Evolutionary conservation across 176 grass and related monocot genomes (phyloP).

Genomic region (Ensete glaucum): DNA sequence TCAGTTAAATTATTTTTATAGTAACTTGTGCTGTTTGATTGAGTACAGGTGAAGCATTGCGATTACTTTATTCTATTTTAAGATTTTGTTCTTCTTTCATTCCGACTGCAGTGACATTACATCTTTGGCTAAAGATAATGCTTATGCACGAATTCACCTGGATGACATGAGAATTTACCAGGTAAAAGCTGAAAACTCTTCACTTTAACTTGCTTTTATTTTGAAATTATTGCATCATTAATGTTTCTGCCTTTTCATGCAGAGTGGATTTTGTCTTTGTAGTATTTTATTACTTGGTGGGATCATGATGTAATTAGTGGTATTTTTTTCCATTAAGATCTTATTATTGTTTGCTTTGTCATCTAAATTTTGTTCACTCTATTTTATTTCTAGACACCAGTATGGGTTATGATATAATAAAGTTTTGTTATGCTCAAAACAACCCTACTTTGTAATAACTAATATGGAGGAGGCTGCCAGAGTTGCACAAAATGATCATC

Average conservation of each 20-base stretch:
- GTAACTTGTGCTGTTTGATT: not conserved
- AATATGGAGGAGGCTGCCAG: not conserved
- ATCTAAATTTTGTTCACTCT: not conserved
- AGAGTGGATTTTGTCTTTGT: not conserved
- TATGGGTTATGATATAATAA: not conserved
- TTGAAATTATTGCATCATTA: not conserved
- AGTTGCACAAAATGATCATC: not conserved
- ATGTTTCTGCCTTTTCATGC: not conserved
- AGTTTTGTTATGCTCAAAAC: too few relatives aligned
- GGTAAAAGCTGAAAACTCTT: slow-evolving; percentile 28
- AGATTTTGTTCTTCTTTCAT: slow-evolving; percentile 2
- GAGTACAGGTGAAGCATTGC: not conserved
- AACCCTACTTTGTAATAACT: too few relatives aligned
- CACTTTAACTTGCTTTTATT: not conserved
- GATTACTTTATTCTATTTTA: not conserved
- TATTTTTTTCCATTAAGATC: not conserved
- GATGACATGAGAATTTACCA: slow-evolving; percentile 93
- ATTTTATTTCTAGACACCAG: not conserved
- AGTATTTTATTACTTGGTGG: not conserved
- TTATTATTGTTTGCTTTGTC: not conserved
- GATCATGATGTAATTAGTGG: not conserved
- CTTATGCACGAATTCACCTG: slow-evolving; percentile 72
- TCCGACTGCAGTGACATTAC: slow-evolving; percentile 75
- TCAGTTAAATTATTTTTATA: not conserved
- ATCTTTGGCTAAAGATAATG: slow-evolving; percentile 92